These are phyloP conservation scores for Brassica incana DNA, from an alignment of 345 rosid genomes.

Conservation along the genomic window DNA sequence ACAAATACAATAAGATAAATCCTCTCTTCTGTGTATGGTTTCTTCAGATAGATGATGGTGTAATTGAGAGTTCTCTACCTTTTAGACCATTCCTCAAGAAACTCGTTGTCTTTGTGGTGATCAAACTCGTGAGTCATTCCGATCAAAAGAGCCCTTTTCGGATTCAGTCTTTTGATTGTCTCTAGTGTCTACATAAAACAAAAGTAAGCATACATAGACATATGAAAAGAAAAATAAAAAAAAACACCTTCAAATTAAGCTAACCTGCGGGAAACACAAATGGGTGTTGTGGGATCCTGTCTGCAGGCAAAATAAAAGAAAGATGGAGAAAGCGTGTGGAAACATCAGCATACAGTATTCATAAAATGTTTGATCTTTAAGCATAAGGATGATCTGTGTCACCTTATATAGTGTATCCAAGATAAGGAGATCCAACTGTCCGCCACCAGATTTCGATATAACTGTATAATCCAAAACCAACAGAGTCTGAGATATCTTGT, in stretches of 20 bases:
- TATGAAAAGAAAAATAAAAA: neutral
- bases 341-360: neutral
- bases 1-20: conserved; percentile 2
- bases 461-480: conserved; percentile 44
- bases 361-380: neutral
- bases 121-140: conserved; percentile 98
- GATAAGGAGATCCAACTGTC: conserved; percentile 90
- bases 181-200: conserved; percentile 63
- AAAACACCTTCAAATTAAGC: neutral
- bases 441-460: conserved; percentile 78
- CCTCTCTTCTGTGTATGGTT: neutral
- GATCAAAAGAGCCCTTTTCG: conserved; percentile 75
- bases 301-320: conserved; percentile 45
- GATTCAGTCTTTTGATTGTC: conserved; percentile 73
- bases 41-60: neutral
- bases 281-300: conserved; percentile 78
- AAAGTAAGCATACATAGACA: neutral
- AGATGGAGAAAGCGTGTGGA: neutral
- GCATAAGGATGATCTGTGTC: conserved; percentile 16
- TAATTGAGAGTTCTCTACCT: conserved; percentile 46
- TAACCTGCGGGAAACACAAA: conserved; percentile 92
- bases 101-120: conserved; percentile 79
- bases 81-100: conserved; percentile 77
- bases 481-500: neutral
- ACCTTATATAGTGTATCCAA: conserved; percentile 91